phyloP scores from a whole-genome alignment of 1,284 basidiomycete genomes.

The Trametes pubescens region DNA sequence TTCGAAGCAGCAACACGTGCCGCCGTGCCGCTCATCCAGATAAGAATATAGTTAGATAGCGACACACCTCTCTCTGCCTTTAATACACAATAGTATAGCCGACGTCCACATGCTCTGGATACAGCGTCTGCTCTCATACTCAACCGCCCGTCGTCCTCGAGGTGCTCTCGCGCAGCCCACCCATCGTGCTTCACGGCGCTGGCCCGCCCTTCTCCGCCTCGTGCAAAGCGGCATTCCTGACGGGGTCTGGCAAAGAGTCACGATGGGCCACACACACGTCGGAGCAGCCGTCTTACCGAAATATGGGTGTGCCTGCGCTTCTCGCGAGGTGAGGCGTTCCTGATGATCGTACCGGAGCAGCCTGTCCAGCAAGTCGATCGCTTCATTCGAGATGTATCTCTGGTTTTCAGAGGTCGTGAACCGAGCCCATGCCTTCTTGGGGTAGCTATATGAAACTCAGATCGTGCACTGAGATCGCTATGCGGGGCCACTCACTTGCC shows the following conservation, averaged over 20 bases:
- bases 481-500: conserved; percentile 61
- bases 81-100: conserved; percentile 29
- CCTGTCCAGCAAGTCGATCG: conserved; percentile 97
- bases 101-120: conserved; percentile 24
- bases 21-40: conserved; percentile 21
- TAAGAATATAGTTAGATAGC: conserved; percentile 34
- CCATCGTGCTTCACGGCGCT: conserved; percentile 54
- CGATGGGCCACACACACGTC: conserved; percentile 32
- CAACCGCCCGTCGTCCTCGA: conserved; percentile 17
- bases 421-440: conserved; percentile 92
- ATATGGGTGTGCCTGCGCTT: conserved; percentile 90
- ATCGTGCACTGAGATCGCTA: conserved; percentile 16
- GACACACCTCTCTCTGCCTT: conserved; percentile 28
- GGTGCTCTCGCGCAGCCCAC: conserved; percentile 13
- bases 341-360: conserved; percentile 97
- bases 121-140: conserved; percentile 24
- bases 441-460: conserved; percentile 64
- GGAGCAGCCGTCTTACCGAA: conserved; percentile 64
- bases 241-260: conserved; percentile 57
- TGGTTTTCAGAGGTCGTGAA: conserved; percentile 97
- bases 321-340: conserved; percentile 92
- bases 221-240: conserved; percentile 57
- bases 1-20: conserved; percentile 25
- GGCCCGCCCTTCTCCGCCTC: conserved; percentile 82
- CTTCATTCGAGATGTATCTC: conserved; percentile 96